Percentiles rank a stretch among this genome's conserved stretches.
Evolutionary conservation across 2,329 filamentous ascomycete species (phyloP).

Genomic region (Helotiales sp.): DNA sequence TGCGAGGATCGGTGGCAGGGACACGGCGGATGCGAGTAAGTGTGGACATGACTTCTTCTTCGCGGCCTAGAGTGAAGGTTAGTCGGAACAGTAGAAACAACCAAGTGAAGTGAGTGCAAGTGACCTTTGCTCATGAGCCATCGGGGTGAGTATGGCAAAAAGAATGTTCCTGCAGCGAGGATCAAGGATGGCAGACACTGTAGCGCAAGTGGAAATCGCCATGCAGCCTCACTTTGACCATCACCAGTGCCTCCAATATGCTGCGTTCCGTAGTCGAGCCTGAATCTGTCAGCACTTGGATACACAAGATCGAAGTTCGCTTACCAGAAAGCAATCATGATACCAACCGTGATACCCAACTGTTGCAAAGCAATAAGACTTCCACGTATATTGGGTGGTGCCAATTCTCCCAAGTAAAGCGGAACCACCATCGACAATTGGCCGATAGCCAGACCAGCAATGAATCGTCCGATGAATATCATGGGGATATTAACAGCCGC

Average conservation of each 20-base stretch:
- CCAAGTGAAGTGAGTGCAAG: neutral
- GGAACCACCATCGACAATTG: conserved; percentile 26
- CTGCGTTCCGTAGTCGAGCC: conserved; percentile 43
- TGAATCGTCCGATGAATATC: conserved; percentile 52
- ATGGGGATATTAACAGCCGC: conserved; percentile 56
- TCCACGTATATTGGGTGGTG: conserved; percentile 62
- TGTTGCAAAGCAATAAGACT: conserved; percentile 63
- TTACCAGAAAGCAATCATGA: conserved; percentile 48
- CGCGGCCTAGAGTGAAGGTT: conserved; percentile 38
- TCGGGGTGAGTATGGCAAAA: conserved; percentile 56
- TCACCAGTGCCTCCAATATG: conserved; percentile 41
- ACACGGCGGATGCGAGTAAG: conserved; percentile 55
- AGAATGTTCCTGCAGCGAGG: conserved; percentile 50
- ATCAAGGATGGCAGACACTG: conserved; percentile 58
- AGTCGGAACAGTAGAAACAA: neutral
- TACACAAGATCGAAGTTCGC: neutral
- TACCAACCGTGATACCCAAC: conserved; percentile 57
- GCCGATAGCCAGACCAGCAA: conserved; percentile 58
- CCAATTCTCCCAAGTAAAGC: conserved; percentile 25
- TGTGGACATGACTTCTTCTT: conserved; percentile 48
- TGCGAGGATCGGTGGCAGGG: conserved; percentile 24
- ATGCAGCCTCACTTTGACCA: conserved; percentile 39
- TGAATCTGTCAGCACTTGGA: neutral
- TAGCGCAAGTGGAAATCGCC: conserved; percentile 46
- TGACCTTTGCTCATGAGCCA: conserved; percentile 54